These are phyloP conservation scores for Oropetium thomaeum DNA, from an alignment of 176 grass and related monocot species.

Conservation along the genomic window DNA sequence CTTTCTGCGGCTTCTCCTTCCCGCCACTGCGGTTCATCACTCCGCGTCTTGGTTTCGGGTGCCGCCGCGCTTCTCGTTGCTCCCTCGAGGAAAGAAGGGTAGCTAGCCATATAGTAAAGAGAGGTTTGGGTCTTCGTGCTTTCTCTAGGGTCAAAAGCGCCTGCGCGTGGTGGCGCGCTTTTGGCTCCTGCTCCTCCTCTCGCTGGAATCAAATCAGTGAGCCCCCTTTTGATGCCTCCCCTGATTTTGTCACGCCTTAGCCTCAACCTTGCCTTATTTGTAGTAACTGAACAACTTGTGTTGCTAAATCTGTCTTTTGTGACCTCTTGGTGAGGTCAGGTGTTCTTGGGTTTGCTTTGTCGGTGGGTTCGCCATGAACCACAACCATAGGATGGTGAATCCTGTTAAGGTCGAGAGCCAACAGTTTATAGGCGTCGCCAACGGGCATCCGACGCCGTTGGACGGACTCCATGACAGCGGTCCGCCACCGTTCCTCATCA, in stretches of 20 bases:
- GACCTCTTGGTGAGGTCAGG: background rate
- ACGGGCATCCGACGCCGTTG: slow-evolving; percentile 55
- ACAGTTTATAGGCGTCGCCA: background rate
- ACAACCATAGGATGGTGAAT: slow-evolving; percentile 45
- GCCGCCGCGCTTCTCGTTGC: background rate
- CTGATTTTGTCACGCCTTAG: slow-evolving; percentile 17
- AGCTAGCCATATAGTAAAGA: too few species aligned
- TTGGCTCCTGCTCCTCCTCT: background rate
- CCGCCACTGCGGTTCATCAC: background rate
- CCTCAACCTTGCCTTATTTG: background rate
- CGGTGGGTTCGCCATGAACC: slow-evolving; percentile 33
- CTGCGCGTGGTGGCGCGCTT: background rate
- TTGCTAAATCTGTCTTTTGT: background rate
- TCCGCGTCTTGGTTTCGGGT: background rate
- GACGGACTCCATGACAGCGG: slow-evolving; percentile 64
- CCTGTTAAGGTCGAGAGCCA: slow-evolving; percentile 63
- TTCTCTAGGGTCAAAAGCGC: slow-evolving; percentile 8
- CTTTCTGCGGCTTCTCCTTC: background rate
- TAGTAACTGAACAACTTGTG: slow-evolving; percentile 10
- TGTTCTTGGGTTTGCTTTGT: background rate
- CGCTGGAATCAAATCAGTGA: slow-evolving; percentile 8
- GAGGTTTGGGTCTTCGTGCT: background rate
- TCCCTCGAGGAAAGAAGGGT: background rate
- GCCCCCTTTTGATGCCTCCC: background rate
- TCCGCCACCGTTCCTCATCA: slow-evolving; percentile 74